A percentile compares a stretch with the other conserved stretches of the same genome.
Evolutionary conservation across 2,329 filamentous ascomycete genomes (phyloP).

Genomic region (Talaromyces sp.): DNA sequence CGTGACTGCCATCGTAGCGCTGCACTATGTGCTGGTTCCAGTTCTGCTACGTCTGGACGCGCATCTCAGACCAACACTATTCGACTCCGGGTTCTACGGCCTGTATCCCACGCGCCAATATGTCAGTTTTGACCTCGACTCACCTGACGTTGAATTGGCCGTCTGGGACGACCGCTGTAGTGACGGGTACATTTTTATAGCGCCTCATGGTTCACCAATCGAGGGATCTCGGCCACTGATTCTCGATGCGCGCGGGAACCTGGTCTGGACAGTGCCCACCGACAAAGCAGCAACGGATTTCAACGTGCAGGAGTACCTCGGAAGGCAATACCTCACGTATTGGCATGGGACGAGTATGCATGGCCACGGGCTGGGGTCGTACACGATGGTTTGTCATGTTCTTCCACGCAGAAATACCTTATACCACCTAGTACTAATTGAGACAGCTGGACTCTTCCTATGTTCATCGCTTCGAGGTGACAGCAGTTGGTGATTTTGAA

Average conservation of each 20-base stretch:
- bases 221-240: neutral
- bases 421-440: too few relatives aligned
- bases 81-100: too few relatives aligned
- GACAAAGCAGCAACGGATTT: neutral
- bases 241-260: conserved; percentile 3
- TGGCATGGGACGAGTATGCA: conserved; percentile 1
- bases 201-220: neutral
- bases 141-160: too few relatives aligned
- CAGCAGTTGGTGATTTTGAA: neutral
- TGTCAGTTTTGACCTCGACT: too few relatives aligned
- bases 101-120: too few relatives aligned
- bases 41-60: neutral
- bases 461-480: neutral
- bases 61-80: too few relatives aligned
- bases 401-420: too few relatives aligned
- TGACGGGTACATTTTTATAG: neutral
- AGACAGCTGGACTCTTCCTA: conserved; percentile 2
- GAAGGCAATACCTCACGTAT: neutral
- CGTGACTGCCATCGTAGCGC: neutral
- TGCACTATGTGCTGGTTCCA: neutral
- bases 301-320: conserved; percentile 6
- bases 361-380: conserved; percentile 1
- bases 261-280: neutral
- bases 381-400: neutral
- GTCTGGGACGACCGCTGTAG: too few relatives aligned